Evolutionary conservation across 2,329 filamentous ascomycete species (phyloP), one percentile per base, ranked within the genome.

Genomic region (Microdochium nivale): DNA sequence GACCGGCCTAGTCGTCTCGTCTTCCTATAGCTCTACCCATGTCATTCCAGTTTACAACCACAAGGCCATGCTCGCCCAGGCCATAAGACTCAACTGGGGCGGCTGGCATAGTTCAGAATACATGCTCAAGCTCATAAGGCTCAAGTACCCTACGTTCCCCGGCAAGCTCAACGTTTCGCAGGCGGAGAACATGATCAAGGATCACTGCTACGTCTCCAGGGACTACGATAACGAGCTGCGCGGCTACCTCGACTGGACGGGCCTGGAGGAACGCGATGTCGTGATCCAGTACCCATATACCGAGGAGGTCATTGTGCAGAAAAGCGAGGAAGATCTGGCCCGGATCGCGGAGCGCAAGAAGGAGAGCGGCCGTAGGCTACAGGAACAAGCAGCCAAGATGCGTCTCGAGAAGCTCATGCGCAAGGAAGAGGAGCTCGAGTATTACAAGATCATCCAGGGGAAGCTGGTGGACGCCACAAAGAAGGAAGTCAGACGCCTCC

Each of bases 381-480:
- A 99, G 67, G 90, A 96, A 62, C 94, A 99, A 68, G 94, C 94
- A 0, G 92, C 92, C 10, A 97, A 96, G 69, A 96, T 96, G 90
- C 86, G 94, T 8, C 74, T 99, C 1, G 94, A 99, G 58, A 95
- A 95, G 62, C 76, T 99, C 47, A 89, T 97, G 66, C 88, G 88
- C 63, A 99, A 99, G 69, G 94, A 99, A 70, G 84, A 95, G 64
- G 91, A 97, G 65, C 73, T 97, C 1, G 91, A 95, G 59, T 96
- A 96, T 68, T 96, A 91, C 75, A 90, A 90, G 64, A 82, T 90
- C 53, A 72, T 99, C 3, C 90, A 95, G 62, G 68, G 74, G 32
- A 83, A 82, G 56, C 75, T 96, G 10, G 79, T 77, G 1, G 83
- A 86, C 24, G 81, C 88, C 59, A 91, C 85, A 46, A 99, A 97